Conservation (phyloP, 2,329 filamentous ascomycete genomes). For the Cladosporium sp. region DNA sequence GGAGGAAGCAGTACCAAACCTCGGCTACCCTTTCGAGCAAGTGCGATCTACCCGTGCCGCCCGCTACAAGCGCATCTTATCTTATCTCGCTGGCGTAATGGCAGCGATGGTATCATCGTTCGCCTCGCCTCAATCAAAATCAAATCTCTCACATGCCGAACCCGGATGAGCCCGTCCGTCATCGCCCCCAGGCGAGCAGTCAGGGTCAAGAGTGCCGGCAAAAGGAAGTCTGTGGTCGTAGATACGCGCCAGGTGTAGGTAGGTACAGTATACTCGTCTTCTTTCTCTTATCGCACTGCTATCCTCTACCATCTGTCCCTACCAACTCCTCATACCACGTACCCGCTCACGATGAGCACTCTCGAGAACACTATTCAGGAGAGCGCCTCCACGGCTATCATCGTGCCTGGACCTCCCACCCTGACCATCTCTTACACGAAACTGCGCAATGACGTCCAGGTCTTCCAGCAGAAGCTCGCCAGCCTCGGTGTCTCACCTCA, state of each 20-base stretch:
- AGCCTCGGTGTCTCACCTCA: slow-evolving; percentile 68
- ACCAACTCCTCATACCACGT: background rate
- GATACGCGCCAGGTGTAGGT: background rate
- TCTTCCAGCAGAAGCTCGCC: slow-evolving; percentile 78
- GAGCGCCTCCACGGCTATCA: slow-evolving; percentile 62
- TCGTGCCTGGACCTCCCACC: slow-evolving; percentile 68
- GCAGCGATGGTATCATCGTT: slow-evolving; percentile 3
- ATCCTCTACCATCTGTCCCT: background rate
- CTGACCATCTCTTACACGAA: slow-evolving; percentile 70
- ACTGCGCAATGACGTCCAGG: slow-evolving; percentile 64
- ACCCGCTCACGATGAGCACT: slow-evolving; percentile 50
- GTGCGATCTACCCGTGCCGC: background rate
- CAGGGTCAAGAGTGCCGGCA: slow-evolving; percentile 8
- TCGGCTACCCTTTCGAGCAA: background rate
- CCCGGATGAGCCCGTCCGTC: slow-evolving; percentile 8
- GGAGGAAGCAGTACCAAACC: background rate
- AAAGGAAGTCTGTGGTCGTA: background rate
- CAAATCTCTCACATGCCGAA: background rate
- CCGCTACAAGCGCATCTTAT: slow-evolving; percentile 5
- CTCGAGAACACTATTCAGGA: slow-evolving; percentile 59
- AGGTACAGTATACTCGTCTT: background rate
- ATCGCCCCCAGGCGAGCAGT: background rate
- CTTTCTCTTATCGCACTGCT: background rate
- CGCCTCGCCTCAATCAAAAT: background rate
- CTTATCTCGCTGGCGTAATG: background rate